Conservation (phyloP, 768 basidiomycete species). For the Artomyces pyxidatus region DNA sequence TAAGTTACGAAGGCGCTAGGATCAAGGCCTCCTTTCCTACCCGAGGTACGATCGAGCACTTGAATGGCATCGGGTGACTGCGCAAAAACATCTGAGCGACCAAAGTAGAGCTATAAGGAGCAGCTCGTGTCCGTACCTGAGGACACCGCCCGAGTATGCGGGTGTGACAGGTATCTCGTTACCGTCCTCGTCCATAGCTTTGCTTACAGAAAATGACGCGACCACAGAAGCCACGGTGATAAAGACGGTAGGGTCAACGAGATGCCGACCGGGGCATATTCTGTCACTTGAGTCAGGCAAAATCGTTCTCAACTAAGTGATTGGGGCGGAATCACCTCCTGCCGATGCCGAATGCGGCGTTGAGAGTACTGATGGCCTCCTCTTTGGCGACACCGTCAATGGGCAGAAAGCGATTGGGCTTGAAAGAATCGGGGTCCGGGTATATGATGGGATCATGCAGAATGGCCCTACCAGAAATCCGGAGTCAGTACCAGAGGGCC, state of each 20-base stretch:
- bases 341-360: conserved; percentile 8
- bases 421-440: conserved; percentile 13
- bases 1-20: too few species aligned
- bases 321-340: neutral
- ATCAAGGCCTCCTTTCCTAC: too few species aligned
- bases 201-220: neutral
- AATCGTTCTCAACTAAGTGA: neutral
- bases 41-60: neutral
- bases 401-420: conserved; percentile 14
- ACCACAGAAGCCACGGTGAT: neutral
- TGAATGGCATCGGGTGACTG: neutral
- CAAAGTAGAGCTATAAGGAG: neutral
- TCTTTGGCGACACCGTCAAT: neutral
- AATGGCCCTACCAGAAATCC: neutral
- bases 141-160: neutral
- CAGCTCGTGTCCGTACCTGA: neutral
- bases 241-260: neutral
- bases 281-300: neutral
- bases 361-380: neutral
- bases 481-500: too few species aligned
- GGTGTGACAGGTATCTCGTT: neutral
- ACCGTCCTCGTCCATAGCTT: neutral
- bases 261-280: neutral
- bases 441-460: conserved; percentile 14
- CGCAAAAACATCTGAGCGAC: neutral